Percentiles rank a stretch among this genome's conserved stretches.
Conservation (phyloP, 176 grass and related monocot genomes). For the Carex parvula region DNA sequence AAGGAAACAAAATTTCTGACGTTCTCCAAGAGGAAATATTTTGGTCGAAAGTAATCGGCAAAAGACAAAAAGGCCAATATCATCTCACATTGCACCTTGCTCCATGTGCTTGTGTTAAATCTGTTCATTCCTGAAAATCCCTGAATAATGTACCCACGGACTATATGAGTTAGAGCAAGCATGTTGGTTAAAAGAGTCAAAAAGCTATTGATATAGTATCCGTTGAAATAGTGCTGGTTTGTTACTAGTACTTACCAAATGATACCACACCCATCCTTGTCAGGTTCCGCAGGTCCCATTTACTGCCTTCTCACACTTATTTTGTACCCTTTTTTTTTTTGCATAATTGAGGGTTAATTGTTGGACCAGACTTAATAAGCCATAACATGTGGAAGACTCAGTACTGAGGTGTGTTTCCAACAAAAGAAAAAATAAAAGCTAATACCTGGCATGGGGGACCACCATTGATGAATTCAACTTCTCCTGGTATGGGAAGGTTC, state of each 20-base stretch:
- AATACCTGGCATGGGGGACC: conserved; percentile 94
- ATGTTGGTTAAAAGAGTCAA: not conserved
- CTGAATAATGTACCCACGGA: conserved; percentile 39
- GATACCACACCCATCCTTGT: not conserved
- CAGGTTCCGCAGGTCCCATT: not conserved
- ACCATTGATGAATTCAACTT: conserved; percentile 99
- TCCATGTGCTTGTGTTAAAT: conserved; percentile 96
- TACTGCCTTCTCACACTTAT: not conserved
- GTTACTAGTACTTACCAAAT: not conserved
- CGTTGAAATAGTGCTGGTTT: not conserved
- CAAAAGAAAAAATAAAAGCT: conserved; percentile 13
- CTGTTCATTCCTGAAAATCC: conserved; percentile 99
- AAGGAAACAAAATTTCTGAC: conserved; percentile 97
- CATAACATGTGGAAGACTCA: not conserved
- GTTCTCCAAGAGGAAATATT: conserved; percentile 96
- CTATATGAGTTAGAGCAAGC: conserved; percentile 5
- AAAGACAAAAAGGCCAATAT: conserved; percentile 98
- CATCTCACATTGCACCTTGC: conserved; percentile 99
- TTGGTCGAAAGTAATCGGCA: conserved; percentile 88
- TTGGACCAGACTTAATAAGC: not conserved
- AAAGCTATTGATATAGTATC: not conserved
- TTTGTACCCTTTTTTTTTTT: not conserved
- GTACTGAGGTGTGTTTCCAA: not conserved
- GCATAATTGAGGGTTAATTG: not conserved
- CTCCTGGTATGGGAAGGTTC: conserved; percentile 83